Percentiles rank a stretch among this genome's conserved stretches.
phyloP scores from a whole-genome alignment of 2,329 filamentous ascomycete genomes.

The Hymenoscyphus linearis region DNA sequence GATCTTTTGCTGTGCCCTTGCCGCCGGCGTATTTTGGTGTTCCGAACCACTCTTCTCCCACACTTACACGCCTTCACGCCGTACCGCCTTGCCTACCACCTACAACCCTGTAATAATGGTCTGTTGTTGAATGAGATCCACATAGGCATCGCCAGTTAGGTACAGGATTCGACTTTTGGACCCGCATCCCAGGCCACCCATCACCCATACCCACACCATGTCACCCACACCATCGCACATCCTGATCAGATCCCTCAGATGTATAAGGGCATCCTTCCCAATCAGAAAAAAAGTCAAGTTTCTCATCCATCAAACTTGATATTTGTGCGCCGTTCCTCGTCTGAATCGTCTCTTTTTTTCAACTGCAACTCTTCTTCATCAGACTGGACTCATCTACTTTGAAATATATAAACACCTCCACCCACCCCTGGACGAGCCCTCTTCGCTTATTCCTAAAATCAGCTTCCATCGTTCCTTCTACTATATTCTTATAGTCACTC shows the following conservation, averaged over 20 bases:
- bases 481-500: constrained; percentile 3
- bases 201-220: constrained; percentile 4
- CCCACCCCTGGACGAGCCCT: not conserved
- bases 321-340: constrained; percentile 3
- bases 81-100: not conserved
- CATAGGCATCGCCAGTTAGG: constrained; percentile 6
- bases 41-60: not conserved
- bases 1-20: not conserved
- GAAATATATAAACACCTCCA: constrained; percentile 3
- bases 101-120: not conserved
- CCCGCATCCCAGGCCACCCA: constrained; percentile 1
- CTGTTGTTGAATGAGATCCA: not conserved
- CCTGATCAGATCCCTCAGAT: not conserved
- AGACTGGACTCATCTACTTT: not conserved
- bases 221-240: not conserved
- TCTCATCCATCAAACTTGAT: not conserved
- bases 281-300: constrained; percentile 10
- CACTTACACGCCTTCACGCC: not conserved
- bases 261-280: constrained; percentile 21
- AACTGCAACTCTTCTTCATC: not conserved
- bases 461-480: constrained; percentile 1
- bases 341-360: not conserved
- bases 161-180: constrained; percentile 9
- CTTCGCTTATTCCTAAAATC: constrained; percentile 6
- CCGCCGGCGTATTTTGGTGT: constrained; percentile 1